Evolutionary conservation across 352 stramenopile genomes (phyloP).

Genomic region (Pythium folliculosum): DNA sequence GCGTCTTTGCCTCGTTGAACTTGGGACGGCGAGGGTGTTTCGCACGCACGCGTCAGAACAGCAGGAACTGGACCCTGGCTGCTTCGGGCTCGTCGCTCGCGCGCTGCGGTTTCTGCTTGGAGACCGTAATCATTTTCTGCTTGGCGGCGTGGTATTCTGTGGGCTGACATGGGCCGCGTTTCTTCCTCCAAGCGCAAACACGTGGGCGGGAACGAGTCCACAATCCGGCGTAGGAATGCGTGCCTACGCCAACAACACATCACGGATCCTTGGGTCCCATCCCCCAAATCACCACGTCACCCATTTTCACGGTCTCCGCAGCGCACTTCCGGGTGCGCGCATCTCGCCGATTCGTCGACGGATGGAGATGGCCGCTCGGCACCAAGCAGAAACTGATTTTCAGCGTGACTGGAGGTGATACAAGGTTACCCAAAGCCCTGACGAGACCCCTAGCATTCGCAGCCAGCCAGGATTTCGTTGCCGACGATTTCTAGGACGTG

Average conservation of each 20-base stretch:
- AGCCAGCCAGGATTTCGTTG: too few species aligned
- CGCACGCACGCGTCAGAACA: background rate
- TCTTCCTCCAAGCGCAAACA: background rate
- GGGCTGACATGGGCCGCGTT: background rate
- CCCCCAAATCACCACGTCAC: background rate
- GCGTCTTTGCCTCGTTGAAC: background rate
- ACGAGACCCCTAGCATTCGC: background rate
- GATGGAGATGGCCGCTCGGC: background rate
- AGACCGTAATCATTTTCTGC: background rate
- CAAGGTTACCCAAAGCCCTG: background rate
- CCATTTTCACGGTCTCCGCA: too few species aligned
- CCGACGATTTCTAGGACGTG: too few species aligned
- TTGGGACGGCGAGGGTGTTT: background rate
- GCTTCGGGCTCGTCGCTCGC: background rate
- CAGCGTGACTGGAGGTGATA: background rate
- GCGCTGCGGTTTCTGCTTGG: background rate
- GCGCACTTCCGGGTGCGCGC: background rate
- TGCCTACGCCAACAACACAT: too few species aligned
- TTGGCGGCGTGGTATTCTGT: background rate
- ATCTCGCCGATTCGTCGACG: background rate
- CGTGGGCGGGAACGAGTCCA: background rate
- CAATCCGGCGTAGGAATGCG: background rate
- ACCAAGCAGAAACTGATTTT: background rate
- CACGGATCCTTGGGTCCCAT: background rate
- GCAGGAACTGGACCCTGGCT: conserved; percentile 2